A percentile compares a stretch with the other conserved stretches of the same genome.
These are phyloP conservation scores for Homolaphlyctis polyrhiza DNA, from an alignment of 371 early-diverging fungal species.

Conservation along the genomic window DNA sequence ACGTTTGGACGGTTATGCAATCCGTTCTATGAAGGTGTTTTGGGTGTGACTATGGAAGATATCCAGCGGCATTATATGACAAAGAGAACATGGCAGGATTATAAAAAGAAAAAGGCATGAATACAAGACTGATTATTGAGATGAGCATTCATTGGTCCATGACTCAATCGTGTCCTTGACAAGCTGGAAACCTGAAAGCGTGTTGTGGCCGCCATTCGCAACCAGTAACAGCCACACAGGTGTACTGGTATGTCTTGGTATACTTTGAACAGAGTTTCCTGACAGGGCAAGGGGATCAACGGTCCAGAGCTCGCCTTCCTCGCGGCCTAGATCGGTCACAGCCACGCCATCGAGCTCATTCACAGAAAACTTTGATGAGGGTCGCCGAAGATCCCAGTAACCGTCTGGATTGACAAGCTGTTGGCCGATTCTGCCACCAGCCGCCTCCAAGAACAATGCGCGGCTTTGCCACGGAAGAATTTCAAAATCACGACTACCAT, in stretches of 20 bases:
- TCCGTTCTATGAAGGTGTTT: neutral
- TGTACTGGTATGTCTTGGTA: neutral
- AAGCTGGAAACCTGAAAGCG: conserved; percentile 14
- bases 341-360: neutral
- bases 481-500: conserved; percentile 34
- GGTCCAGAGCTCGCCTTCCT: conserved; percentile 14
- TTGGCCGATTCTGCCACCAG: conserved; percentile 2
- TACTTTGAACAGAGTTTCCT: too few species aligned
- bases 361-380: neutral
- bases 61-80: neutral
- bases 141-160: conserved; percentile 10
- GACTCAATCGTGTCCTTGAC: conserved; percentile 15
- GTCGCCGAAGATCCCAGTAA: conserved; percentile 1
- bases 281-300: neutral
- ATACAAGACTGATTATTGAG: neutral
- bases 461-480: conserved; percentile 30
- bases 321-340: neutral
- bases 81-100: neutral
- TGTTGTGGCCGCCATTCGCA: conserved; percentile 25
- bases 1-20: neutral
- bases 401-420: conserved; percentile 5
- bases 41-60: neutral
- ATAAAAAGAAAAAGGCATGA: neutral
- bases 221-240: conserved; percentile 19
- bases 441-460: conserved; percentile 18